phyloP scores from a whole-genome alignment of 345 rosid species.

The Linum trigynum region DNA sequence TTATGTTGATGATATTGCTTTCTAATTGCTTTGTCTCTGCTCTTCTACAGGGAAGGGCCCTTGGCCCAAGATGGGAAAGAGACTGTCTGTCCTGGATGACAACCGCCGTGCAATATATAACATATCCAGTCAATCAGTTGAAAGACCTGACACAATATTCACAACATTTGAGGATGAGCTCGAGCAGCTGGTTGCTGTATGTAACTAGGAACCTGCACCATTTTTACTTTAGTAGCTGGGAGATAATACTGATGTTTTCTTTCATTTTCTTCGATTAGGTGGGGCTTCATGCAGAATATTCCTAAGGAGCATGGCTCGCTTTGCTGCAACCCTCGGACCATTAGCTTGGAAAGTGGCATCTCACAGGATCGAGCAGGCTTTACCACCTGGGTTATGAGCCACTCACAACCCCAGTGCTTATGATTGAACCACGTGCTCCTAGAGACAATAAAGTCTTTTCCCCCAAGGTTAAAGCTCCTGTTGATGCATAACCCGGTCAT shows the following conservation, averaged over 20 bases:
- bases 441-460: slow-evolving; percentile 30
- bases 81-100: slow-evolving; percentile 41
- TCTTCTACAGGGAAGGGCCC: slow-evolving; percentile 41
- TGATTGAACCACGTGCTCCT: slow-evolving; percentile 33
- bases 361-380: slow-evolving; percentile 58
- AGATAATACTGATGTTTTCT: slow-evolving; percentile 6
- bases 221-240: not conserved
- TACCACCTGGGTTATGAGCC: slow-evolving; percentile 74
- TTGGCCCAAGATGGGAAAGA: slow-evolving; percentile 46
- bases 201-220: slow-evolving; percentile 16
- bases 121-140: slow-evolving; percentile 33
- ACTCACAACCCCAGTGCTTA: slow-evolving; percentile 67
- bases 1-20: not conserved
- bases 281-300: slow-evolving; percentile 78
- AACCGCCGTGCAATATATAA: slow-evolving; percentile 56
- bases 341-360: slow-evolving; percentile 79
- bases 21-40: not conserved
- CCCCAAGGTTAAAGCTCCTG: slow-evolving; percentile 24
- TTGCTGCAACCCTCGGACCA: slow-evolving; percentile 80
- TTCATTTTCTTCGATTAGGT: slow-evolving; percentile 35
- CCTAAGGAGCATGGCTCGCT: slow-evolving; percentile 75
- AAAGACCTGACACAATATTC: slow-evolving; percentile 52
- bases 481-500: slow-evolving; percentile 26
- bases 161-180: slow-evolving; percentile 69
- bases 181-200: slow-evolving; percentile 75